Conservation (phyloP, 192 early-diverging fungal genomes). For the Phycomyces blakesleeanus region DNA sequence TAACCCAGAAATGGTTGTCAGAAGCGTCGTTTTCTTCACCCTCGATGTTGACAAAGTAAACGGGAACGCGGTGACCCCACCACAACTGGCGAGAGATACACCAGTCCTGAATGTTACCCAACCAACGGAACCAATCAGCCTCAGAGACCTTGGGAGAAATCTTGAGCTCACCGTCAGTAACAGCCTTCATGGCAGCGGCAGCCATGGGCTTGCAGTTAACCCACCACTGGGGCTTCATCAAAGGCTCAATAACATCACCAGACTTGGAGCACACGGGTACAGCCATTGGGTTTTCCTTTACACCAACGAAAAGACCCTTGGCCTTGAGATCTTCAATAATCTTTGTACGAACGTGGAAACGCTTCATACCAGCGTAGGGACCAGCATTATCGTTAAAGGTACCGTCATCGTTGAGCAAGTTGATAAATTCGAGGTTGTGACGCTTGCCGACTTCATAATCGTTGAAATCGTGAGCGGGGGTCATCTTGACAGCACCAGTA, state of each 20-base stretch:
- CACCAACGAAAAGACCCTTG: constrained; percentile 83
- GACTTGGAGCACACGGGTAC: constrained; percentile 87
- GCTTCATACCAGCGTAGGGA: constrained; percentile 81
- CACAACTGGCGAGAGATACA: constrained; percentile 98
- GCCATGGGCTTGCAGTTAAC: constrained; percentile 90
- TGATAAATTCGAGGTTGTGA: constrained; percentile 91
- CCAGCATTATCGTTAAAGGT: constrained; percentile 89
- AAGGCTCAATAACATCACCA: constrained; percentile 92
- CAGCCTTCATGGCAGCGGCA: constrained; percentile 72
- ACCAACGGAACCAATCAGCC: constrained; percentile 95
- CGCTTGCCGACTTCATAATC: constrained; percentile 97
- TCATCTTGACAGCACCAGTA: constrained; percentile 99
- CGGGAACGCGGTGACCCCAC: constrained; percentile 98
- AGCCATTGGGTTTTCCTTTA: constrained; percentile 88
- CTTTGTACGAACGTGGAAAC: constrained; percentile 90
- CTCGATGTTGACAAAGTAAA: constrained; percentile 86
- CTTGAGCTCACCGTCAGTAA: constrained; percentile 72
- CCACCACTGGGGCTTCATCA: constrained; percentile 99
- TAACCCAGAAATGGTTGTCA: constrained; percentile 82
- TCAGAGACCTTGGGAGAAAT: constrained; percentile 85
- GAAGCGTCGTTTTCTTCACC: constrained; percentile 48
- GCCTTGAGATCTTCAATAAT: constrained; percentile 86
- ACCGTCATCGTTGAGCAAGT: constrained; percentile 96
- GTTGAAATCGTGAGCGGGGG: constrained; percentile 96
- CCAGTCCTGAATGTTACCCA: constrained; percentile 96